A percentile compares a stretch with the other conserved stretches of the same genome.
Evolutionary conservation across 2,329 filamentous ascomycete species (phyloP).

Genomic region (Monosporascus sp.): DNA sequence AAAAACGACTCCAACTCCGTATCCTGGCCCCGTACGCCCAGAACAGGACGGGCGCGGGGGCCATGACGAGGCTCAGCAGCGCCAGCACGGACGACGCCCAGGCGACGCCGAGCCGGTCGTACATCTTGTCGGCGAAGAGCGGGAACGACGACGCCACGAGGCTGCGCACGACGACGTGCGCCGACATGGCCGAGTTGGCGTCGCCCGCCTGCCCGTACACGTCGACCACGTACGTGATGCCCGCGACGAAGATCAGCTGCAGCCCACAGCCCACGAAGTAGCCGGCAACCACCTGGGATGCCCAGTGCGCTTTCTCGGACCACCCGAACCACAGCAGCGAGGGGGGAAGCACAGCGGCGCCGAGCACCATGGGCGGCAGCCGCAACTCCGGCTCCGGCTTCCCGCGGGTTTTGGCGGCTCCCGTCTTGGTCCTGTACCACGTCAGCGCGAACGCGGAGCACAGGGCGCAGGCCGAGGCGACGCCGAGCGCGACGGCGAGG

Average conservation of each 20-base stretch:
- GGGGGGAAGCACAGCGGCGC: constrained; percentile 34
- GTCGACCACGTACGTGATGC: constrained; percentile 16
- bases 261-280: constrained; percentile 13
- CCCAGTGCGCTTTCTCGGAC: constrained; percentile 29
- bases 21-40: constrained; percentile 8
- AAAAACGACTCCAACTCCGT: constrained; percentile 9
- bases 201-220: constrained; percentile 10
- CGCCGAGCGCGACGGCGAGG: constrained; percentile 35
- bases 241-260: constrained; percentile 15
- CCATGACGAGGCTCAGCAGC: constrained; percentile 8
- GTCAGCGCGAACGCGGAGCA: constrained; percentile 13
- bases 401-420: constrained; percentile 21
- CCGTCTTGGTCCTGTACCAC: constrained; percentile 12
- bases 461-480: constrained; percentile 19
- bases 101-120: constrained; percentile 10
- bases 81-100: constrained; percentile 17
- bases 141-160: constrained; percentile 14
- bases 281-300: constrained; percentile 11
- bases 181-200: constrained; percentile 16
- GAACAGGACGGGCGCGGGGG: constrained; percentile 8
- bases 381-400: constrained; percentile 38
- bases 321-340: constrained; percentile 49
- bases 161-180: constrained; percentile 14
- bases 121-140: constrained; percentile 15
- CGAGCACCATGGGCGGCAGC: constrained; percentile 42